phyloP scores from a whole-genome alignment of 1,284 basidiomycete species.

The Meira miltonrushii region DNA sequence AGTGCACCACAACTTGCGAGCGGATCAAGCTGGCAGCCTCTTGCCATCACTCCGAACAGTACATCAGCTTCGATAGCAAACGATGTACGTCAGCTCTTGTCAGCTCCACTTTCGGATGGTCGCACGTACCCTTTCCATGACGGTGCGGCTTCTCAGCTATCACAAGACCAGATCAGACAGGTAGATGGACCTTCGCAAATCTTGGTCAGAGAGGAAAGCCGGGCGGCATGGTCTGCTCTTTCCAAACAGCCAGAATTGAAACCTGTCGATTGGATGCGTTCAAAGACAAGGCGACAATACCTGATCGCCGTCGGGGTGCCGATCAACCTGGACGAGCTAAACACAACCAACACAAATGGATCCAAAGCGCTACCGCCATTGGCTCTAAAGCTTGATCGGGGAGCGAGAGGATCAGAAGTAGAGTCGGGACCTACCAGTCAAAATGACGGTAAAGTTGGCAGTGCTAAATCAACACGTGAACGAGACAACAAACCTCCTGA shows the following conservation, averaged over 20 bases:
- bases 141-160: slow-evolving; percentile 11
- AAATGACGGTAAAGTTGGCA: background rate
- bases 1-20: background rate
- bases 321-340: slow-evolving; percentile 48
- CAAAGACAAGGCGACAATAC: slow-evolving; percentile 38
- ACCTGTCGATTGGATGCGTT: slow-evolving; percentile 45
- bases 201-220: slow-evolving; percentile 8
- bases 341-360: background rate
- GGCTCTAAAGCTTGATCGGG: slow-evolving; percentile 31
- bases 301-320: slow-evolving; percentile 49
- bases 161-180: slow-evolving; percentile 11
- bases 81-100: slow-evolving; percentile 6
- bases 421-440: background rate
- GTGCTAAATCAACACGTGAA: background rate
- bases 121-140: slow-evolving; percentile 10
- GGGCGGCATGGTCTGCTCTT: background rate
- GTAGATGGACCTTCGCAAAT: slow-evolving; percentile 7
- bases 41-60: background rate
- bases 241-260: slow-evolving; percentile 18
- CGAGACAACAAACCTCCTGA: background rate
- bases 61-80: slow-evolving; percentile 2
- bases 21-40: background rate
- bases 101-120: slow-evolving; percentile 8
- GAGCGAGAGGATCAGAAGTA: background rate
- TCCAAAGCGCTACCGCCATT: slow-evolving; percentile 30